Evolutionary conservation across 257 asterid genomes (phyloP), one percentile per base, ranked within the genome.

Genomic region (Salvia rosmarinus): DNA sequence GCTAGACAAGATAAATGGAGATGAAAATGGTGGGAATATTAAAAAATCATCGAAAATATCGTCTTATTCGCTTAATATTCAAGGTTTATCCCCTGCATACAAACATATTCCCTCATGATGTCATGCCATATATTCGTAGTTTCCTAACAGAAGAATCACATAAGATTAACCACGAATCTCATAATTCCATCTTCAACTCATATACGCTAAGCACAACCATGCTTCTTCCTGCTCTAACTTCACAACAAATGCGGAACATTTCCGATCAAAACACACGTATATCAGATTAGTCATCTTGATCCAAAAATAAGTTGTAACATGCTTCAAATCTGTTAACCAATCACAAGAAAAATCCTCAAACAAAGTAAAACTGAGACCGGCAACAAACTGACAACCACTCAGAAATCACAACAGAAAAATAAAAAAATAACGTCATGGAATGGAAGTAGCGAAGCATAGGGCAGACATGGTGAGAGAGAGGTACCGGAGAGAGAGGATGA

Each of bases 401-500:
- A 11, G 37, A 57, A 25, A 51, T 28, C 1, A 5, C 0, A 47
- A 25, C 6, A 1, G 9, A 68, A 12, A 16, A 39, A 4, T 3
- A 13, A 6, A 57, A 46, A 57, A 17, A 51, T 40, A 34, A 47
- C 49, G 44, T 46, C 34, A 56, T 70, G 12, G 37, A 32, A 32
- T 3, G 37, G 6, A 32, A 32, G 37, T 4, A 32, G 4, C 3
- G 32, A 28, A 1, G 32, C 32, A 28, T 4, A 28, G 37, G 0
- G 37, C 4, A 8, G 9, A 35, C 9, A 35, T 35, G 40, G 8
- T 35, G 44, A 39, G 70, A 64, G 39, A 47, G 32, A 17, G 20
- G 34, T 73, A 78, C 82, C 82, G 4, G 63, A 42, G 55, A 58
- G 75, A 67, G 75, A 52, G 1, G 81, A 72, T 42, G 81, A 49